Conservation (phyloP, 345 rosid species). For the Fremontodendron californicum region DNA sequence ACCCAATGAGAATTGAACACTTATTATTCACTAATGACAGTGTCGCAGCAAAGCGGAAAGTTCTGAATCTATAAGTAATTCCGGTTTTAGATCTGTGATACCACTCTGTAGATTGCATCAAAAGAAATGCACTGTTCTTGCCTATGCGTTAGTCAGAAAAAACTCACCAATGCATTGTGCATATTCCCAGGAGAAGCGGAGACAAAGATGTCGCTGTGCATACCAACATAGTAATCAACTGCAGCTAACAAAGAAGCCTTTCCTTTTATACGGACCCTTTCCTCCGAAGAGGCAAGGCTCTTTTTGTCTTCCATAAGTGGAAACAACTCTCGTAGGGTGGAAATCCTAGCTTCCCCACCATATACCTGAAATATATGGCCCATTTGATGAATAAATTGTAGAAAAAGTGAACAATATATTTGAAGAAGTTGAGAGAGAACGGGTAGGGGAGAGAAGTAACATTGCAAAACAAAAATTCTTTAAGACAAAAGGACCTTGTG, state of each 20-base stretch:
- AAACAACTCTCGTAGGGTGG: slow-evolving; percentile 61
- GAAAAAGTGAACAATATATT: not conserved
- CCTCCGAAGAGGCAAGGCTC: slow-evolving; percentile 72
- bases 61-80: not conserved
- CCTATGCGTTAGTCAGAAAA: not conserved
- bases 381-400: not conserved
- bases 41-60: not conserved
- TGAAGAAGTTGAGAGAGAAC: not conserved
- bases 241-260: slow-evolving; percentile 95
- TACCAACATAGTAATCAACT: slow-evolving; percentile 79
- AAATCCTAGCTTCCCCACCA: slow-evolving; percentile 94
- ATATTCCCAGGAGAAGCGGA: slow-evolving; percentile 97
- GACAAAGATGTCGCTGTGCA: slow-evolving; percentile 89
- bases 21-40: not conserved
- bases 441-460: not conserved
- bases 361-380: slow-evolving; percentile 51
- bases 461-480: not conserved
- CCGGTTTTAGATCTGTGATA: not conserved
- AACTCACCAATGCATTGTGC: slow-evolving; percentile 88
- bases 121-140: not conserved
- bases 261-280: slow-evolving; percentile 62
- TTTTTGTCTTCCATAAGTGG: slow-evolving; percentile 93
- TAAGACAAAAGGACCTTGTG: slow-evolving; percentile 58
- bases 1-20: not conserved
- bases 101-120: not conserved